Evolutionary conservation across 805 yeast genomes (phyloP), one percentile per base, ranked within the genome.

Genomic region (Pichia eremophila): DNA sequence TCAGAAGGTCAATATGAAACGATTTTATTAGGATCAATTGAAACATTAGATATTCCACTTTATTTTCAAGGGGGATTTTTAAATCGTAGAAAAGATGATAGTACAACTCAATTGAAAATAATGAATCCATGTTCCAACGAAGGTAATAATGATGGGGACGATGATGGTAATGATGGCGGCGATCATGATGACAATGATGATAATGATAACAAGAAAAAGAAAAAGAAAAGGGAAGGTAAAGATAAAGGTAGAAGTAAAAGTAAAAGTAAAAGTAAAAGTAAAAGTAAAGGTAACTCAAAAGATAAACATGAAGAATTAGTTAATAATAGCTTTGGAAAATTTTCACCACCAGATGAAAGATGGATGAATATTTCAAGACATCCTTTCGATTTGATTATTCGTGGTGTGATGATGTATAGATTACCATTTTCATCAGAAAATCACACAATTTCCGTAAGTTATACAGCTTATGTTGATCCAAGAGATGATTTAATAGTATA

Each of bases 371-470:
- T 91, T 12, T 79, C 83, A 11, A 76, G 78, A 51, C 77, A 85
- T 59, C 95, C 95, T 12, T 91, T 90, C 62, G 96, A 88, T 51
- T 68, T 91, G 54, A 84, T 88, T 19, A 72, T 91, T 4, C 71
- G 95, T 44, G 98, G 98, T 1, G 79, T 82, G 22, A 72, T 91
- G 60, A 79, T 77, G 57, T 91, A 91, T 64, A 77, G 75, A 44
- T 69, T 89, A 46, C 93, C 95, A 1, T 70, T 90, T 52, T 69
- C 74, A 32, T 65, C 65, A 35, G 69, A 73, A 9, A 71, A 70
- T 43, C 74, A 77, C 57, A 74, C 84, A 0, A 74, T 83, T 4
- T 78, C 81, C 2, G 79, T 85, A 10, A 81, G 80, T 50, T 78
- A 78, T 55, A 69, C 75, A 8, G 72, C 76, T 4, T 65, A 67